Conservation (phyloP, 306 rosid genomes). For the Mimosa pudica region DNA sequence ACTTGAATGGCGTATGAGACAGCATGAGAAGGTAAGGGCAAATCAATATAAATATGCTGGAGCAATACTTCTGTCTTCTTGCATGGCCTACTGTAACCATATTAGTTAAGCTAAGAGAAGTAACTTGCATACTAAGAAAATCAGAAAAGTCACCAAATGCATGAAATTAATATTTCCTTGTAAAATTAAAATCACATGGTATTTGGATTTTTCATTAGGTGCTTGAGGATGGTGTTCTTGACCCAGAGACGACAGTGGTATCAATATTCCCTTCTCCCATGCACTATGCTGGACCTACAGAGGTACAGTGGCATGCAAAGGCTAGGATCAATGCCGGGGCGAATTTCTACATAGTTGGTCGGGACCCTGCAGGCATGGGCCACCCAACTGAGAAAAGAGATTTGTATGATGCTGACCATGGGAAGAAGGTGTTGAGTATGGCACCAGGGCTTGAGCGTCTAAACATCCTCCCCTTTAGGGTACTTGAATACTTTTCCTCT, state of each 20-base stretch:
- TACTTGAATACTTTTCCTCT: conserved; percentile 30
- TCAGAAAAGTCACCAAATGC: background rate
- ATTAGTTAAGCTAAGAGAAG: background rate
- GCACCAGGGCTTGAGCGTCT: conserved; percentile 97
- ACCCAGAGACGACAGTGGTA: conserved; percentile 96
- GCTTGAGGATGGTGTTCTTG: conserved; percentile 97
- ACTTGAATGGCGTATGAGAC: conserved; percentile 95
- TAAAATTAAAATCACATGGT: conserved; percentile 9
- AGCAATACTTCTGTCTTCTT: background rate
- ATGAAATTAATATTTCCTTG: conserved; percentile 4
- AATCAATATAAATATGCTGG: background rate
- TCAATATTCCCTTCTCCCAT: conserved; percentile 98
- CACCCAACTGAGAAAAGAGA: conserved; percentile 93
- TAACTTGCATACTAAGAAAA: background rate
- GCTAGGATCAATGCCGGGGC: conserved; percentile 99
- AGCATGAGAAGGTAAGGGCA: conserved; percentile 82
- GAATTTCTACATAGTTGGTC: conserved; percentile 95
- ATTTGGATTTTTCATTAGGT: conserved; percentile 53
- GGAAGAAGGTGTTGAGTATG: conserved; percentile 96
- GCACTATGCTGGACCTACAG: conserved; percentile 99
- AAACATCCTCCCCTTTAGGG: conserved; percentile 97
- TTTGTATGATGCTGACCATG: conserved; percentile 97
- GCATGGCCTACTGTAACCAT: background rate
- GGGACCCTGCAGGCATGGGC: conserved; percentile 99
- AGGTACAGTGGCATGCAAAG: conserved; percentile 99